Percentiles rank a stretch among this genome's conserved stretches.
Conservation (phyloP, 75 land plant species). For the Sequoia sempervirens region DNA sequence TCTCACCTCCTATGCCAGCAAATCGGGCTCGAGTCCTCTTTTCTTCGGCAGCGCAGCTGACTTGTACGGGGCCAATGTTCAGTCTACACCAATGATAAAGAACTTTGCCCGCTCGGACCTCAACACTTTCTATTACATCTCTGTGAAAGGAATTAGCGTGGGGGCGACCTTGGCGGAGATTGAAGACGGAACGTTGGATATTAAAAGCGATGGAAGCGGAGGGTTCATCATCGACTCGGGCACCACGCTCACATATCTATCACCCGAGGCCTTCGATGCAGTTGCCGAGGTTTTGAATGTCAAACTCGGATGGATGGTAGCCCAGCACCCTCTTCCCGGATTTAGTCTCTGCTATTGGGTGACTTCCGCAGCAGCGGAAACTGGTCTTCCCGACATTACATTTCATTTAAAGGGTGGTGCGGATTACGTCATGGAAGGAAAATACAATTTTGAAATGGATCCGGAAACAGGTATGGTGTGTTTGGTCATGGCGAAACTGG, state of each 20-base stretch:
- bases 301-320: background rate
- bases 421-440: background rate
- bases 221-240: slow-evolving; percentile 7
- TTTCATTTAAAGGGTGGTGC: background rate
- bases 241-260: background rate
- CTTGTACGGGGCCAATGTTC: too few species aligned
- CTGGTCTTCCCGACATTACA: background rate
- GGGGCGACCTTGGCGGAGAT: background rate
- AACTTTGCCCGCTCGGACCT: background rate
- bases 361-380: background rate
- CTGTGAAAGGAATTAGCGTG: slow-evolving; percentile 21
- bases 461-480: background rate
- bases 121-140: too few species aligned
- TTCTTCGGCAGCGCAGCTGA: too few species aligned
- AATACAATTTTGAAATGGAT: background rate
- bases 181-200: background rate
- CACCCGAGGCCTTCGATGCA: background rate
- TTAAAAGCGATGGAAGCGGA: background rate
- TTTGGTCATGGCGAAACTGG: background rate
- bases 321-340: background rate
- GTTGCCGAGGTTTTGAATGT: background rate
- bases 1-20: too few species aligned
- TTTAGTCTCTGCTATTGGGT: background rate
- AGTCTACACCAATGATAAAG: slow-evolving; percentile 12
- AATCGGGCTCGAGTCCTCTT: too few species aligned